phyloP scores from a whole-genome alignment of 139 green algal species.

The Haematococcus sp. region DNA sequence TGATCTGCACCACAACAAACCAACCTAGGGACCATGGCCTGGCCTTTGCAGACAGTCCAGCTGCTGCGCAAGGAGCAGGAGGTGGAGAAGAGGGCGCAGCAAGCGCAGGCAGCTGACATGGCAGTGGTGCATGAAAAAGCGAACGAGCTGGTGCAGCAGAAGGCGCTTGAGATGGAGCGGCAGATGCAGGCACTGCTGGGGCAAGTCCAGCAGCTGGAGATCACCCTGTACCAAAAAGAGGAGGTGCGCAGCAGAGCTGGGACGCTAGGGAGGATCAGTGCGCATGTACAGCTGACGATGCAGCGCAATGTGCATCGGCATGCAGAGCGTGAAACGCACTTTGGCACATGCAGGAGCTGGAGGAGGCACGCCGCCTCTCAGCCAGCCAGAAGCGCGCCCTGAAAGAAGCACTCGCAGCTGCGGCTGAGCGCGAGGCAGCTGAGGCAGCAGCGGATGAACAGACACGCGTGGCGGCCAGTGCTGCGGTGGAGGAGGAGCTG shows the following conservation, averaged over 20 bases:
- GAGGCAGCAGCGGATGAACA: conserved; percentile 25
- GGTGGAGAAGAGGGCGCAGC: not conserved
- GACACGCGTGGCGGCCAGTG: not conserved
- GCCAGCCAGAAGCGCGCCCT: conserved; percentile 51
- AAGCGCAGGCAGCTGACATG: not conserved
- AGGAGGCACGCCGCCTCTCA: conserved; percentile 40
- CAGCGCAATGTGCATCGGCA: too few relatives aligned
- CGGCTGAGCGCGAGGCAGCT: conserved; percentile 40
- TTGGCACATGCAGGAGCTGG: conserved; percentile 49
- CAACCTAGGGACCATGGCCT: not conserved
- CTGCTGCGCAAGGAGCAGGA: conserved; percentile 41
- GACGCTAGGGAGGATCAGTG: not conserved
- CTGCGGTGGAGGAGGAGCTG: conserved; percentile 50
- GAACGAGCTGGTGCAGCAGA: conserved; percentile 9
- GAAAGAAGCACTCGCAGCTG: conserved; percentile 41
- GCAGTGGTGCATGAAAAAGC: conserved; percentile 23
- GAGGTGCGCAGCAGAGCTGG: conserved; percentile 24
- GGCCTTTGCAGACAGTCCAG: conserved; percentile 41
- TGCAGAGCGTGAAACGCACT: too few relatives aligned
- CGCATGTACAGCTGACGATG: not conserved
- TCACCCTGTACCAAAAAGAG: conserved; percentile 26
- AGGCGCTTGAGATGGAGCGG: conserved; percentile 24
- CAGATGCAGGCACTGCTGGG: conserved; percentile 23
- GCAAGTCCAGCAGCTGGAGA: conserved; percentile 30
- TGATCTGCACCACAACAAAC: not conserved